A percentile compares a stretch with the other conserved stretches of the same genome.
Conservation (phyloP, 805 yeast genomes). For the Monosporozyma unispora region DNA sequence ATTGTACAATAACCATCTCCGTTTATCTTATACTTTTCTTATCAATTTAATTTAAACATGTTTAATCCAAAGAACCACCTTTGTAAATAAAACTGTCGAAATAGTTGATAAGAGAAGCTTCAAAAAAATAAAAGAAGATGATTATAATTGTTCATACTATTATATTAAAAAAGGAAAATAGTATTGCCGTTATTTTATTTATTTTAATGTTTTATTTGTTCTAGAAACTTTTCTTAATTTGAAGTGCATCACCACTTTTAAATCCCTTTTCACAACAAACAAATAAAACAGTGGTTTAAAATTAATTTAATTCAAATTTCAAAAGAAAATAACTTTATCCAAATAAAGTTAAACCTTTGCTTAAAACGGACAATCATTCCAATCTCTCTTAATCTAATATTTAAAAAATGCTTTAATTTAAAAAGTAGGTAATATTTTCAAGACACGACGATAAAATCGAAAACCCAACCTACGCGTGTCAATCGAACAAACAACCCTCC, state of each 20-base stretch:
- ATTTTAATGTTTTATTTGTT: not conserved
- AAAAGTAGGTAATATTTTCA: not conserved
- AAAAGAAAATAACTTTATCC: not conserved
- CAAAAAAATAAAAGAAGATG: not conserved
- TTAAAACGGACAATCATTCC: not conserved
- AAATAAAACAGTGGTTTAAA: not conserved
- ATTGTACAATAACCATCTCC: not conserved
- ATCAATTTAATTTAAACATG: not conserved
- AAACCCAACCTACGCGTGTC: conserved; percentile 1
- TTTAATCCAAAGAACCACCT: not conserved
- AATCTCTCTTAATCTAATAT: not conserved
- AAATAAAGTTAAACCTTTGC: not conserved
- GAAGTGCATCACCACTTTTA: not conserved
- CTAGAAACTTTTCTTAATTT: not conserved
- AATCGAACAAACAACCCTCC: not conserved
- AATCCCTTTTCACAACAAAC: not conserved
- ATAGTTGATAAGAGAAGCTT: not conserved
- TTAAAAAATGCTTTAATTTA: not conserved
- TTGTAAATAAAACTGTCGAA: not conserved
- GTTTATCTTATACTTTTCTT: not conserved
- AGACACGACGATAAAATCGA: not conserved
- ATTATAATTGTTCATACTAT: not conserved
- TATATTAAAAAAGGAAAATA: not conserved
- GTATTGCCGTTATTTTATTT: not conserved
- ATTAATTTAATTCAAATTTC: not conserved